Evolutionary conservation across 1,139 yeast genomes (phyloP).

Genomic region (Diutina scorzettiae): DNA sequence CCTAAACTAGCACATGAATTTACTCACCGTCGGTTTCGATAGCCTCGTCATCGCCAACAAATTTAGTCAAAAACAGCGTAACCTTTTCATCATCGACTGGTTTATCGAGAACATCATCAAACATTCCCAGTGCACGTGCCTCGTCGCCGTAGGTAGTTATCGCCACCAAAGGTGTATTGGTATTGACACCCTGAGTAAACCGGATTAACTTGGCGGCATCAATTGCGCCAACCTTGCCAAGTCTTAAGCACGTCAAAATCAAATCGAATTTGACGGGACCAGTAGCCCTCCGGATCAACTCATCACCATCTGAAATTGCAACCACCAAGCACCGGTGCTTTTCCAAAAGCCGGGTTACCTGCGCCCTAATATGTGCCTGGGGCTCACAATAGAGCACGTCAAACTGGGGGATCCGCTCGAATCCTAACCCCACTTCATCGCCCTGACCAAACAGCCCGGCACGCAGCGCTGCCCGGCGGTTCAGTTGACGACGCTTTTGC

Average conservation of each 20-base stretch:
- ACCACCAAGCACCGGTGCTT: conserved; percentile 74
- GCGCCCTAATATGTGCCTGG: conserved; percentile 68
- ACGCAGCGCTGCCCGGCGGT: conserved; percentile 1
- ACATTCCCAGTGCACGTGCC: conserved; percentile 44
- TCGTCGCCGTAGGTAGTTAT: conserved; percentile 65
- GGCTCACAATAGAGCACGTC: conserved; percentile 82
- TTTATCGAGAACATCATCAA: conserved; percentile 64
- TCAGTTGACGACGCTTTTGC: conserved; percentile 32
- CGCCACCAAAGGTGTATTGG: conserved; percentile 68
- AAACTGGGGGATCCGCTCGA: neutral
- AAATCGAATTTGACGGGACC: conserved; percentile 78
- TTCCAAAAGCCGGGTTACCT: conserved; percentile 53
- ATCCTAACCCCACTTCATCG: neutral
- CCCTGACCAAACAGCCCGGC: neutral
- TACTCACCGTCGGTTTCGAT: conserved; percentile 9
- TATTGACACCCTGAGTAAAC: conserved; percentile 65
- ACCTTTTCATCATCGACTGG: conserved; percentile 37
- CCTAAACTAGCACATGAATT: too few species aligned
- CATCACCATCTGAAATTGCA: conserved; percentile 71
- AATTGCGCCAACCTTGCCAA: conserved; percentile 55
- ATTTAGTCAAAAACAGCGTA: conserved; percentile 8
- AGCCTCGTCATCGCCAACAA: conserved; percentile 9
- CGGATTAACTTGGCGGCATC: conserved; percentile 73
- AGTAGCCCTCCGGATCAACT: conserved; percentile 68
- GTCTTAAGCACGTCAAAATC: conserved; percentile 63